Evolutionary conservation across 495 filamentous ascomycete species (phyloP).

Genomic region (Platismatia glauca): DNA sequence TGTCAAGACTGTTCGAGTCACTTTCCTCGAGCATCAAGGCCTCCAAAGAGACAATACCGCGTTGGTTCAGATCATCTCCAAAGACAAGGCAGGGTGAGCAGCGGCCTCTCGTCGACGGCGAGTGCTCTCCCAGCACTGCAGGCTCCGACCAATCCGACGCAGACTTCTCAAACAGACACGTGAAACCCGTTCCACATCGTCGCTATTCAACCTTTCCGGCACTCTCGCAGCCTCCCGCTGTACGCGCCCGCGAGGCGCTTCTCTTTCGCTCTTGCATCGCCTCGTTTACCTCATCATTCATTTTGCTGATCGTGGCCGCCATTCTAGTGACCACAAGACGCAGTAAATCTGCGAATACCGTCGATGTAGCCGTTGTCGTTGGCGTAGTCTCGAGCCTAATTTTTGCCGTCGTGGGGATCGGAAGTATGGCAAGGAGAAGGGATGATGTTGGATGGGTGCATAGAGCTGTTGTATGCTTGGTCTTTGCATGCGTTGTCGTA

Average conservation of each 20-base stretch:
- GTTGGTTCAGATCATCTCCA: conserved; percentile 29
- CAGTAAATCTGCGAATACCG: conserved; percentile 44
- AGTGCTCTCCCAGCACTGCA: conserved; percentile 18
- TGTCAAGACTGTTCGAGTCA: conserved; percentile 24
- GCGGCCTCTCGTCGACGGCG: conserved; percentile 1
- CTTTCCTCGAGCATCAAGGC: conserved; percentile 25
- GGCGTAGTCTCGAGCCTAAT: conserved; percentile 48
- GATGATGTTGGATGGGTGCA: conserved; percentile 35
- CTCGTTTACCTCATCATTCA: conserved; percentile 37
- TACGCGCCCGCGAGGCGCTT: conserved; percentile 38
- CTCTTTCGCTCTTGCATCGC: conserved; percentile 37
- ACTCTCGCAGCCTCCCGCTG: conserved; percentile 24
- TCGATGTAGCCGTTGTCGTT: conserved; percentile 51
- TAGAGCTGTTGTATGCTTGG: conserved; percentile 34
- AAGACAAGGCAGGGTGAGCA: conserved; percentile 1
- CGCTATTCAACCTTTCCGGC: conserved; percentile 38
- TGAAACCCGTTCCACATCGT: conserved; percentile 11
- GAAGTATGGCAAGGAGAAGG: conserved; percentile 38
- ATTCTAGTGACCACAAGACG: conserved; percentile 46
- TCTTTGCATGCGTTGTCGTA: conserved; percentile 38
- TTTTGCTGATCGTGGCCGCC: conserved; percentile 46
- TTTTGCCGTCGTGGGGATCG: conserved; percentile 45
- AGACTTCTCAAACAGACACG: conserved; percentile 1
- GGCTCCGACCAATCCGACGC: conserved; percentile 18
- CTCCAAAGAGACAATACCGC: conserved; percentile 37